Percentiles rank a stretch among this genome's conserved stretches.
Evolutionary conservation across 1,139 yeast species (phyloP).

Genomic region (Pichia terricola): DNA sequence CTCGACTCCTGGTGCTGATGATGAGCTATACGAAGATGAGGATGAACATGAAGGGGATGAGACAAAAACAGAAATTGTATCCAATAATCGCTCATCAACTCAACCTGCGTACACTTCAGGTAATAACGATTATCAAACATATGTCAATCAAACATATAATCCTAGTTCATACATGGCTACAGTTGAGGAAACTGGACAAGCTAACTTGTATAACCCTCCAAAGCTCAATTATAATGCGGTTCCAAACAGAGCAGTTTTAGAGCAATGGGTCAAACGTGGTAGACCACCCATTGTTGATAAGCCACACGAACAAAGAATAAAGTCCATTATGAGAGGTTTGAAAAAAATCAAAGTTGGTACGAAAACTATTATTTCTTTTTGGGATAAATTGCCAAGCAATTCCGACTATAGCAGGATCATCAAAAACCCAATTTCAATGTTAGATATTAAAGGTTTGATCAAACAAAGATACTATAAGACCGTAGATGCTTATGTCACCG

Average conservation of each 20-base stretch:
- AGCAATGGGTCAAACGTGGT: slow-evolving; percentile 71
- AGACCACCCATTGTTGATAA: slow-evolving; percentile 94
- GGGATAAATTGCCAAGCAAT: slow-evolving; percentile 79
- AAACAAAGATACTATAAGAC: slow-evolving; percentile 74
- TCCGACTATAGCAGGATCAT: slow-evolving; percentile 63
- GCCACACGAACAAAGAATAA: slow-evolving; percentile 88
- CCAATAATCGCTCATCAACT: too few species aligned
- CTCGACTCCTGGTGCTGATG: too few species aligned
- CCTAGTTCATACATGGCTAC: slow-evolving; percentile 20
- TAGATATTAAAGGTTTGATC: slow-evolving; percentile 72
- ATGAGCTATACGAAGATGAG: background rate
- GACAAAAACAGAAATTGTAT: too few species aligned
- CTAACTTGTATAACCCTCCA: slow-evolving; percentile 22
- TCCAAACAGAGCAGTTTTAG: slow-evolving; percentile 25
- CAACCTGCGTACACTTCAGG: background rate
- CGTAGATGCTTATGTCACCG: slow-evolving; percentile 69
- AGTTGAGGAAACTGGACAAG: slow-evolving; percentile 18
- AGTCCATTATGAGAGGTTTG: slow-evolving; percentile 71
- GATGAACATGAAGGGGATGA: background rate
- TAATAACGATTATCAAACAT: background rate
- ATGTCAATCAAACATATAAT: slow-evolving; percentile 17
- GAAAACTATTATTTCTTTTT: slow-evolving; percentile 29
- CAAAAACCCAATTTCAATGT: slow-evolving; percentile 67
- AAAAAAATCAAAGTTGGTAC: slow-evolving; percentile 49
- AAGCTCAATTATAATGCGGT: slow-evolving; percentile 11